Base-by-base conservation (phyloP, 768 basidiomycete genomes). In the Suillus plorans region DNA sequence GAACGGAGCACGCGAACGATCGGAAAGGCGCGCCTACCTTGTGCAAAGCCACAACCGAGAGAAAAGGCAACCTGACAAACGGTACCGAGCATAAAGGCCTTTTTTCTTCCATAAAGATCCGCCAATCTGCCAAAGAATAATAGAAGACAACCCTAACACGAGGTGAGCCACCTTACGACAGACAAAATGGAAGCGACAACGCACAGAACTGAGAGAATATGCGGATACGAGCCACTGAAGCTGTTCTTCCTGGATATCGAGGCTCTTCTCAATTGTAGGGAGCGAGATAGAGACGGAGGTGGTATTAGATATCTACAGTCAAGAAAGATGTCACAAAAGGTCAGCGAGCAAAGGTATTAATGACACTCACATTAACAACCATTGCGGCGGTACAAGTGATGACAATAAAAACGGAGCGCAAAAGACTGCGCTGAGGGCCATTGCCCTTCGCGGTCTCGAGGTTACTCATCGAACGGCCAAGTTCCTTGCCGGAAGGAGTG, bases 121-220 rank as follows among this genome's bases (percentile, higher is more conserved):
- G 92, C 91, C 1, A 95, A 74, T n/a, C 92, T 81, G 0, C 94
- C 94, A 34, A 86, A 87, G 14, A 92, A 82, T 12, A 95, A 80
- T 4, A 94, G 82, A 13, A 94, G 79, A 69, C 93, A 95, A 9
- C 89, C 91, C 91, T 92, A 22, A 25, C 28, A 36, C 12, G 44
- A 49, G 31, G 44, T 64, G 39, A 42, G 44, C 0, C 10, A 2
- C 9, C 41, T 47, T 13, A 4, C 6, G 16, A n/a, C 28, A 41
- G 36, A 22, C 18, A 20, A 12, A 42, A 6, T 25, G 28, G 16
- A 57, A n/a, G 41, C n/a, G 64, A 71, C 37, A n/a, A 76, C 81
- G n/a, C 14, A 89, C 89, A 13, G 87, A 88, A 69, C 85, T 89
- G 63, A 92, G 73, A 1, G 90, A 77, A 69, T 88, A 92, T 0